Base-by-base conservation (phyloP, 192 early-diverging fungal species). In the Backusella luteola region DNA sequence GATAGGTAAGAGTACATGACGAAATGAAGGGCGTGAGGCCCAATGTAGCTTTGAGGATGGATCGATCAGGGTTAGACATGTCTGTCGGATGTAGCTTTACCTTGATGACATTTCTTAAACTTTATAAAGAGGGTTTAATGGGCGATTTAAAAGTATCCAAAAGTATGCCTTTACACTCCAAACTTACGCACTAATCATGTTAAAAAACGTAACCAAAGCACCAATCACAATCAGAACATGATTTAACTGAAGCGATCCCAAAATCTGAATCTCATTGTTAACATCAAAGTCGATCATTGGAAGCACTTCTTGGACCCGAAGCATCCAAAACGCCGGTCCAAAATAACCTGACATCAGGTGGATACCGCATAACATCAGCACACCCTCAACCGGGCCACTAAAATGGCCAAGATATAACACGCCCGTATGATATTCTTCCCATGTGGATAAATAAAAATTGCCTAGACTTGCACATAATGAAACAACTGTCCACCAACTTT, bases 351-450 rank as follows among this genome's bases (percentile, higher is more conserved):
- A 91, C 26, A 89, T 78, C 34, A 92, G 74, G 42, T 89, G 87
- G 7, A 94, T 80, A 3, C 83, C 59, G 52, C 91, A 86, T 70
- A 94, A 85, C 76, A 91, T 85, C 63, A 95, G 52, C 42, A 97
- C 90, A 23, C 96, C 96, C 77, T 97, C 96, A 14, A 97, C 93
- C 34, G 96, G 95, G 5, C 95, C 96, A 75, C 91, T 93, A 85
- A 93, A 93, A 77, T 92, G 89, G 15, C 92, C 90, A 39, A 97
- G 80, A 76, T 93, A 96, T 39, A 97, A 84, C 1, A 92, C 88
- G 11, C 94, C 94, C 3, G 96, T 97, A 76, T 96, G 94, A 80
- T 96, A 96, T 76, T 96, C 95, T 85, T 97, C 96, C 94, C 94
- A 96, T 23, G 96, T 96, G 75, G 92, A 91, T 76, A 96, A 84